phyloP scores from a whole-genome alignment of 345 rosid species.

The Syzygium grande region DNA sequence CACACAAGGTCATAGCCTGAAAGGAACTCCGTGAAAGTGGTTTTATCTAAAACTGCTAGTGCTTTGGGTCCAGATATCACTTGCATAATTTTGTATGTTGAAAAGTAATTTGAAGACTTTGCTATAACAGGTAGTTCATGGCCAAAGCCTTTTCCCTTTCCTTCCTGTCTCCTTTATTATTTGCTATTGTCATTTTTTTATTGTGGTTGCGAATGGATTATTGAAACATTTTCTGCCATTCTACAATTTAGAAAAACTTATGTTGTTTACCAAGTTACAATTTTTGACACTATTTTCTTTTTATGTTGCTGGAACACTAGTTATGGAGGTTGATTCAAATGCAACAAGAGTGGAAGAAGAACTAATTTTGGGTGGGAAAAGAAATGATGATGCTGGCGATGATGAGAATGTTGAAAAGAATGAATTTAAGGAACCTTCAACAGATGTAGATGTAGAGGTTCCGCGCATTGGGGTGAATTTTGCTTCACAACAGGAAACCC shows the following conservation, averaged over 20 bases:
- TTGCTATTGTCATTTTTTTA: not conserved
- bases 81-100: not conserved
- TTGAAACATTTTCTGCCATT: not conserved
- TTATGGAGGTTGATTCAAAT: not conserved
- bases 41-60: not conserved
- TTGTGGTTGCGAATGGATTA: not conserved
- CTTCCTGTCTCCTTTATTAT: not conserved
- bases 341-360: not conserved
- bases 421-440: not conserved
- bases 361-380: not conserved
- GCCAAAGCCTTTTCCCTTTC: not conserved
- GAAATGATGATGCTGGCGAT: not conserved
- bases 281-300: not conserved
- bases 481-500: conserved; percentile 6
- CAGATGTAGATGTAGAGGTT: not conserved
- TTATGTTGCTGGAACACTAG: not conserved
- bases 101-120: not conserved
- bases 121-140: not conserved
- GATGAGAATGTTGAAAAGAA: not conserved
- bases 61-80: not conserved
- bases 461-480: conserved; percentile 5
- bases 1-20: not conserved
- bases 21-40: not conserved
- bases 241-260: not conserved
- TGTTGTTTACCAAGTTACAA: not conserved